Conservation (phyloP, 306 rosid species). For the Cucurbita pepo region DNA sequence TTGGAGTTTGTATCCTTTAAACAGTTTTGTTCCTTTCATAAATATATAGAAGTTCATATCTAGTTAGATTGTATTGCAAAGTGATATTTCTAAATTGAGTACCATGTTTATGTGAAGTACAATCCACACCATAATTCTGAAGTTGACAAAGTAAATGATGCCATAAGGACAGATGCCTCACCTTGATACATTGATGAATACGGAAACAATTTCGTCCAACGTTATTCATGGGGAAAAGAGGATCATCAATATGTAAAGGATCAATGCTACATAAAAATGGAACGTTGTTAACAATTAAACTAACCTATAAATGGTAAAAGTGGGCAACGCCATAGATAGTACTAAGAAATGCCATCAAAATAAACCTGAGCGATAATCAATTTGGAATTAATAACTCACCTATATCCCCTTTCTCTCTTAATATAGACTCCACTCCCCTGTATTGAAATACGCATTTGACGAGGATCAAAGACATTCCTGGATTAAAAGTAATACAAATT, state of each 20-base stretch:
- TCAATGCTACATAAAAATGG: slow-evolving; percentile 51
- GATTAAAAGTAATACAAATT: background rate
- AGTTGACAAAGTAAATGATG: background rate
- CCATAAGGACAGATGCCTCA: slow-evolving; percentile 10
- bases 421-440: slow-evolving; percentile 93
- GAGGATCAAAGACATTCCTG: slow-evolving; percentile 55
- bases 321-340: background rate
- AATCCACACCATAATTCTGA: background rate
- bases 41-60: too few relatives aligned
- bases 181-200: slow-evolving; percentile 97
- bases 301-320: background rate
- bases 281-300: slow-evolving; percentile 1
- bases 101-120: background rate
- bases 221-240: slow-evolving; percentile 74
- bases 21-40: too few relatives aligned
- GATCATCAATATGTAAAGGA: slow-evolving; percentile 94
- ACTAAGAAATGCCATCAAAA: background rate
- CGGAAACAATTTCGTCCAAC: slow-evolving; percentile 98
- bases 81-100: background rate
- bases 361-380: background rate
- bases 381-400: slow-evolving; percentile 32
- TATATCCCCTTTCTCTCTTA: slow-evolving; percentile 90
- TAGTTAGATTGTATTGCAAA: background rate
- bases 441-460: slow-evolving; percentile 88
- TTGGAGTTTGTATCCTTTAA: too few relatives aligned